Evolutionary conservation across 768 basidiomycete genomes (phyloP).

Genomic region (Lactarius tabidus): DNA sequence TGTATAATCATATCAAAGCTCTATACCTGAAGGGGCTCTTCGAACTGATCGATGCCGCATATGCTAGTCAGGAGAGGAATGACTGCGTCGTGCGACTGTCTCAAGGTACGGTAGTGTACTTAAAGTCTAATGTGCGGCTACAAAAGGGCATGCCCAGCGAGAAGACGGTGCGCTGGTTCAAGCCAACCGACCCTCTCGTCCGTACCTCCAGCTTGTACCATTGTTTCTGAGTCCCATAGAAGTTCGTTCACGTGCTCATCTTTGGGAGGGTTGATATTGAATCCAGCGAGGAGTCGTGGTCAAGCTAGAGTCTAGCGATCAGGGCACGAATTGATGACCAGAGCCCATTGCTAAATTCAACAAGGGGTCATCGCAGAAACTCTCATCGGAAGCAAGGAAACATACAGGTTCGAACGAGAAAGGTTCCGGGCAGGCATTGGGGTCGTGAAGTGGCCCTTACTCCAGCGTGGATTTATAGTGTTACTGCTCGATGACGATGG

Average conservation of each 20-base stretch:
- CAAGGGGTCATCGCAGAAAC: conserved; percentile 33
- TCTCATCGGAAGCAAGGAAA: conserved; percentile 24
- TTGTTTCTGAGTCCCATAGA: neutral
- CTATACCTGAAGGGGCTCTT: no score
- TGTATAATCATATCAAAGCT: neutral
- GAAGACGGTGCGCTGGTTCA: no score
- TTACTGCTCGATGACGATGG: no score
- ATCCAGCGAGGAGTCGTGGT: conserved; percentile 12
- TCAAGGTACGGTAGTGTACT: neutral
- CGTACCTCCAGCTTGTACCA: conserved; percentile 1
- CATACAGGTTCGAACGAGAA: conserved; percentile 27
- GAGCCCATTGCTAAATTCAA: conserved; percentile 26
- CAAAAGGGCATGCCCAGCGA: neutral
- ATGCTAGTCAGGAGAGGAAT: neutral
- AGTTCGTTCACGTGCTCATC: conserved; percentile 8
- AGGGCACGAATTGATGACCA: conserved; percentile 26
- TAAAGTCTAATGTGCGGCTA: conserved; percentile 3
- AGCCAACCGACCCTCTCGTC: neutral
- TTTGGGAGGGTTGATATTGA: conserved; percentile 1
- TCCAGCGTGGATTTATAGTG: no score
- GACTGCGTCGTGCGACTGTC: conserved; percentile 3
- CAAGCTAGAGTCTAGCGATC: conserved; percentile 24
- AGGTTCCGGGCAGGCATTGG: conserved; percentile 27
- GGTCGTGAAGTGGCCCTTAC: conserved; percentile 25
- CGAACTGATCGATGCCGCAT: neutral